These are phyloP conservation scores for Schizophyllum commune DNA, from an alignment of 1,284 basidiomycete species.

Conservation along the genomic window DNA sequence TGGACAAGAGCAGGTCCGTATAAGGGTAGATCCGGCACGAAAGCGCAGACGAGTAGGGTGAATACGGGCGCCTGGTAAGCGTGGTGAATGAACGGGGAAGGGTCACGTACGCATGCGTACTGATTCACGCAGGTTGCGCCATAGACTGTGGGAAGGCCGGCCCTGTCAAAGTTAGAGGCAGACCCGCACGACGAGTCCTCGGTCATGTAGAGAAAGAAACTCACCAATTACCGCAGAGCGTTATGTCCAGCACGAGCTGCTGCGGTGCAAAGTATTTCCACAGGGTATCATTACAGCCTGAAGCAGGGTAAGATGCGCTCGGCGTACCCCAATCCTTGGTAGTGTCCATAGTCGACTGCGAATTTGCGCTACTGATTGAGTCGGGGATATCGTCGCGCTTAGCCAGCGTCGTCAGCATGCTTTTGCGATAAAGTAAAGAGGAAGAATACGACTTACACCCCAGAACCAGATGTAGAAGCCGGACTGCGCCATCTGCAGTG, in stretches of 20 bases:
- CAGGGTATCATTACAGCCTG: constrained; percentile 33
- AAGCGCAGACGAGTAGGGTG: not conserved
- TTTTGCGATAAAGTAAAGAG: not conserved
- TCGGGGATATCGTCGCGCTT: constrained; percentile 37
- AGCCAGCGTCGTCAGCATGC: constrained; percentile 3
- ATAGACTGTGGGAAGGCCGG: constrained; percentile 32
- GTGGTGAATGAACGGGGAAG: not conserved
- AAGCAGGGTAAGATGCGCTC: constrained; percentile 39
- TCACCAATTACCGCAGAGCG: constrained; percentile 36
- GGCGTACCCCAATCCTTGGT: constrained; percentile 42
- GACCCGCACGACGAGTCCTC: not conserved
- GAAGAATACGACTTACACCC: constrained; percentile 39
- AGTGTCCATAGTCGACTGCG: constrained; percentile 40
- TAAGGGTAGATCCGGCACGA: not conserved
- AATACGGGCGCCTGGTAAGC: not conserved
- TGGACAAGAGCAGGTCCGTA: not conserved
- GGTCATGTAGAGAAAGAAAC: not conserved
- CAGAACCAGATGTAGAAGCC: constrained; percentile 74
- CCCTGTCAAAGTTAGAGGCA: constrained; percentile 23
- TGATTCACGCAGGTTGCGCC: constrained; percentile 19
- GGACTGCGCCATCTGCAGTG: constrained; percentile 55
- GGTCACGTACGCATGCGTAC: not conserved
- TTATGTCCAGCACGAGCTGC: constrained; percentile 48
- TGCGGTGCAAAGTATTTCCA: constrained; percentile 40
- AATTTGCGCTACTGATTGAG: constrained; percentile 28